Evolutionary conservation across 1,139 yeast species (phyloP), one percentile per base, ranked within the genome.

Genomic region (Hyphopichia burtonii): DNA sequence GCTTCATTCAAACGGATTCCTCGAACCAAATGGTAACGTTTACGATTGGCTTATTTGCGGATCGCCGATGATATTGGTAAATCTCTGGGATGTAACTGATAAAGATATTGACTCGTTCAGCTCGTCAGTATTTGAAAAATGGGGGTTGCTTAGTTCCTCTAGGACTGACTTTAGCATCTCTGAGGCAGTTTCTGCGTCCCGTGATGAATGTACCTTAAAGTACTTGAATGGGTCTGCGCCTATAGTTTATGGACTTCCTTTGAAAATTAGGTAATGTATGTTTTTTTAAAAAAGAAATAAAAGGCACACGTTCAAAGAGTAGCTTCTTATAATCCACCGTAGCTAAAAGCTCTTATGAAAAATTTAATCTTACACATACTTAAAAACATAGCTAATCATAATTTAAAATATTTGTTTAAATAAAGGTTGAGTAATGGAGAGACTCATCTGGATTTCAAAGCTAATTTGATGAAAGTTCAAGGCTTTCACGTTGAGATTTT

Each of bases 81-180:
- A 89, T 55, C 65, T 93, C 49, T 93, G 99, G 99, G 97, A 90
- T 62, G 98, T 93, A 4, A 93, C 98, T 0, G 99, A 93, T 61
- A 90, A 87, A 53, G 99, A 93, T 59, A 88, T 90, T 42, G 98
- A 93, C 61, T 75, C 73, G 52, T 89, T 90, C 53, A 85, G 90
- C 36, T 47, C 73, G 11, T 66, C 77, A 1, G 61, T 86, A 32
- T 74, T 89, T 51, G 74, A 75, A 11, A 67, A 71, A 44, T 82
- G 90, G 81, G 90, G 91, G 0, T 63, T 84, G 22, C 56, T 72
- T 1, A 53, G 50, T 14, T 46, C 18, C 46, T 42, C 14, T 27
- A 39, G 6, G 14, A 16, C 14, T 7, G 8, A 16, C n/a, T 34
- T 50, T 37, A 63, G 63, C 25, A 65, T 80, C 2, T 68, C 79